Percentiles rank a stretch among this genome's conserved stretches.
Conservation (phyloP, 257 asterid genomes). For the Marsdenia floribunda region DNA sequence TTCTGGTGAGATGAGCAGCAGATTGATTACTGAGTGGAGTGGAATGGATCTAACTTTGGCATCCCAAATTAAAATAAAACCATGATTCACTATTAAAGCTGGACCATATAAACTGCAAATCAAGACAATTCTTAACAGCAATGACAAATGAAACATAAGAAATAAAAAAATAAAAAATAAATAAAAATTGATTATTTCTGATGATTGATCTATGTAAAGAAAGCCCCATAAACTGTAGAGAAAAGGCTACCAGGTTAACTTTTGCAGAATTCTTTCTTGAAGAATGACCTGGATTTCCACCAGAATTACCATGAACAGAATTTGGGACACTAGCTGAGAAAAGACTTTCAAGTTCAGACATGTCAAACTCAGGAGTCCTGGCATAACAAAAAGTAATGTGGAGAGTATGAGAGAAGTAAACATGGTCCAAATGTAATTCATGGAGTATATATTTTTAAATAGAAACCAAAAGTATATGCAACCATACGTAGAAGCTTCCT, state of each 20-base stretch:
- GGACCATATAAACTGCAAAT: background rate
- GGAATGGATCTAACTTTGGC: background rate
- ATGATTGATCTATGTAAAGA: background rate
- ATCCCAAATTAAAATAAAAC: conserved; percentile 1
- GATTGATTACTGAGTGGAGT: background rate
- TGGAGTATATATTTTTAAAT: conserved; percentile 6
- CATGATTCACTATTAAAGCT: background rate
- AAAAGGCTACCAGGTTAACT: conserved; percentile 62
- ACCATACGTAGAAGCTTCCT: conserved; percentile 68
- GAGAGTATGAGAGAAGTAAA: background rate
- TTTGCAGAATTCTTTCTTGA: conserved; percentile 55
- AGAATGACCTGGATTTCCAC: conserved; percentile 33
- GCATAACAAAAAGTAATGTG: conserved; percentile 8
- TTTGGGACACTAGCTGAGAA: conserved; percentile 58
- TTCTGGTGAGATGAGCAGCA: background rate
- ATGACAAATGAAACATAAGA: background rate
- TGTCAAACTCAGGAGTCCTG: conserved; percentile 80
- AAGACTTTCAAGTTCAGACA: conserved; percentile 82
- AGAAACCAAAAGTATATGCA: conserved; percentile 8
- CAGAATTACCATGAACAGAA: conserved; percentile 33
- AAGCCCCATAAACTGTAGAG: background rate
- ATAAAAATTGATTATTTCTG: background rate
- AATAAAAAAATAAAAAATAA: background rate
- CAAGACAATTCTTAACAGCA: background rate
- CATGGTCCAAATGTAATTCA: background rate